These are phyloP conservation scores for Isabelozyma rhagii DNA, from an alignment of 805 yeast genomes.

Conservation along the genomic window DNA sequence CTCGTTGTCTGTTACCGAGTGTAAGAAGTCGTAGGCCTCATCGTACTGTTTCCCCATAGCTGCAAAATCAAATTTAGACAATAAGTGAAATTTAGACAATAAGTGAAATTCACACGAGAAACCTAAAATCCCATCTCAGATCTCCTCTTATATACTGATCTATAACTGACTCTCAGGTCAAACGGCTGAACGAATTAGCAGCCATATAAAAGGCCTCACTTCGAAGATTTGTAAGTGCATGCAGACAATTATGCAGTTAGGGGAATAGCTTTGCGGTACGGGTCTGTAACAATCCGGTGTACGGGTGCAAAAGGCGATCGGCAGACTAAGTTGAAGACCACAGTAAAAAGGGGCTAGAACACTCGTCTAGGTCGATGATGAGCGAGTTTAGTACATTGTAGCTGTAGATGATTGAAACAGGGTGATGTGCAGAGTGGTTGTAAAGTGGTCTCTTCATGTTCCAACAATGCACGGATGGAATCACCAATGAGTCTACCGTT, in stretches of 20 bases:
- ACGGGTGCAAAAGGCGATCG: neutral
- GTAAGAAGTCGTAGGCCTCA: conserved; percentile 1
- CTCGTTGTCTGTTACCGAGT: neutral
- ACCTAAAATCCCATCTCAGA: neutral
- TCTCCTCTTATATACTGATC: neutral
- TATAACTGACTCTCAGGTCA: too few relatives aligned
- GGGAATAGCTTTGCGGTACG: too few relatives aligned
- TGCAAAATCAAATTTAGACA: neutral
- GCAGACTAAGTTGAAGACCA: too few relatives aligned
- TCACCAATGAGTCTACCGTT: too few relatives aligned
- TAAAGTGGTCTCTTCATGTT: too few relatives aligned
- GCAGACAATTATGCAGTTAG: neutral
- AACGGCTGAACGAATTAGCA: neutral
- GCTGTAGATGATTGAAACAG: too few relatives aligned
- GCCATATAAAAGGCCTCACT: neutral
- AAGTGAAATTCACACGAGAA: neutral
- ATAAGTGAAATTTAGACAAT: neutral
- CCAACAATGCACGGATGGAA: too few relatives aligned
- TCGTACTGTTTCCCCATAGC: neutral
- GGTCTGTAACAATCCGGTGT: neutral
- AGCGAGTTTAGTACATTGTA: too few relatives aligned
- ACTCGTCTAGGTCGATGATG: too few relatives aligned
- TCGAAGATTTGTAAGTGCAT: neutral
- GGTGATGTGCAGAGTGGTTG: too few relatives aligned
- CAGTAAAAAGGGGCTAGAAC: too few relatives aligned